phyloP scores from a whole-genome alignment of 2,329 filamentous ascomycete genomes.

The Fusarium oxysporum region DNA sequence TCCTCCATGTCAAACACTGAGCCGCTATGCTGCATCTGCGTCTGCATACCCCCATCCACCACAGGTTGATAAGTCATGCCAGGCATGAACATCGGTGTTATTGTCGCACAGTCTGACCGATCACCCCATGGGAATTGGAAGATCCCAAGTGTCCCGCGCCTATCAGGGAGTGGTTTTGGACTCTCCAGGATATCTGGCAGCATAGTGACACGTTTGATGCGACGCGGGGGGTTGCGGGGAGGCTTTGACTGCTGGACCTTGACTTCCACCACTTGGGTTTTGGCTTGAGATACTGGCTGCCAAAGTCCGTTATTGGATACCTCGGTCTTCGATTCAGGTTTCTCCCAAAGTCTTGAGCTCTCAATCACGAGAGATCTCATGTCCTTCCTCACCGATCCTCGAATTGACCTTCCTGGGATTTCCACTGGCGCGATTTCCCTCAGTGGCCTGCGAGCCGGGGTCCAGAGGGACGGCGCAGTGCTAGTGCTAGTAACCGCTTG shows the following conservation, averaged over 20 bases:
- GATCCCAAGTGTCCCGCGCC: slow-evolving; percentile 69
- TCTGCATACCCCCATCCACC: slow-evolving; percentile 21
- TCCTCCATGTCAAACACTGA: slow-evolving; percentile 67
- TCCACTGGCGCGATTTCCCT: slow-evolving; percentile 20
- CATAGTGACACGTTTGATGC: slow-evolving; percentile 66
- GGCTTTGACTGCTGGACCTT: slow-evolving; percentile 56
- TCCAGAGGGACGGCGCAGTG: slow-evolving; percentile 39
- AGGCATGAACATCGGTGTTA: slow-evolving; percentile 62
- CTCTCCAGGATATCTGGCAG: slow-evolving; percentile 74
- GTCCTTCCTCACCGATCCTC: slow-evolving; percentile 18
- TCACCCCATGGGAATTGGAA: slow-evolving; percentile 77
- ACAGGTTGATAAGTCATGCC: slow-evolving; percentile 58
- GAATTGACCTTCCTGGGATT: slow-evolving; percentile 6
- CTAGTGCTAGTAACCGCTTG: slow-evolving; percentile 4
- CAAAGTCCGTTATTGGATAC: slow-evolving; percentile 31
- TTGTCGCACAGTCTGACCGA: slow-evolving; percentile 66
- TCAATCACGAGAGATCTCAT: slow-evolving; percentile 36
- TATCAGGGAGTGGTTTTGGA: slow-evolving; percentile 68
- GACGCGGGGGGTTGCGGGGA: slow-evolving; percentile 65
- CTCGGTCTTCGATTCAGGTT: slow-evolving; percentile 7
- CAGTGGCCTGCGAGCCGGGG: slow-evolving; percentile 29
- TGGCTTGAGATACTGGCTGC: slow-evolving; percentile 26
- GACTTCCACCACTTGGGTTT: slow-evolving; percentile 30
- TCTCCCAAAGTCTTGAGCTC: slow-evolving; percentile 41
- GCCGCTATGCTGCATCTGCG: slow-evolving; percentile 55